phyloP scores from a whole-genome alignment of 1,139 yeast species.

The Blastobotrys aristatus region DNA sequence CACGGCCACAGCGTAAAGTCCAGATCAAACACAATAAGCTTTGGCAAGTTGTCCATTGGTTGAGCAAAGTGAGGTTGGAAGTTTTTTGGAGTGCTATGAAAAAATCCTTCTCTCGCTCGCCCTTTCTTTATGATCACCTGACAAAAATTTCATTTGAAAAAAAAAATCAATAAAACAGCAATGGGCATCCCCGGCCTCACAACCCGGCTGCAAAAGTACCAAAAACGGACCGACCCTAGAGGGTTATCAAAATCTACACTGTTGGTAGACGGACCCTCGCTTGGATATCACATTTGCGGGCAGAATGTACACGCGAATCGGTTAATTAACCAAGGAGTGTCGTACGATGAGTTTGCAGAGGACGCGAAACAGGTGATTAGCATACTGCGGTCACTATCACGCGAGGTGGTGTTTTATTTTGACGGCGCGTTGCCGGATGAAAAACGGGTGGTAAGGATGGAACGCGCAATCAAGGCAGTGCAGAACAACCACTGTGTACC shows the following conservation, averaged over 20 bases:
- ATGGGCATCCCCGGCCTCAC: conserved; percentile 16
- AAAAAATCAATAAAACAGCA: too few species aligned
- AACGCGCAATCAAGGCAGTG: not conserved
- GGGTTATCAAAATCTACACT: conserved; percentile 7
- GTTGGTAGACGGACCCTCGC: conserved; percentile 18
- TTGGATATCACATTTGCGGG: conserved; percentile 15
- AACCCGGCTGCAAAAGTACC: not conserved
- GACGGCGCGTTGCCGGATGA: conserved; percentile 15
- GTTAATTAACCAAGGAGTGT: not conserved
- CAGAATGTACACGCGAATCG: conserved; percentile 1
- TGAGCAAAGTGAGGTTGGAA: not conserved
- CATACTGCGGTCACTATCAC: not conserved
- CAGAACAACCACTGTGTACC: not conserved
- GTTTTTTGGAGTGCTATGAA: too few species aligned
- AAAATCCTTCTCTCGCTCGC: not conserved
- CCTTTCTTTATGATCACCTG: not conserved
- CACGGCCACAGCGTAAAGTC: conserved; percentile 74
- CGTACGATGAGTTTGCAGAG: not conserved
- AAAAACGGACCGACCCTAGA: not conserved
- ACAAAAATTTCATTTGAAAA: not conserved
- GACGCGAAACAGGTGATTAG: not conserved
- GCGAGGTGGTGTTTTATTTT: conserved; percentile 5
- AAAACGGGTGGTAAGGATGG: conserved; percentile 1
- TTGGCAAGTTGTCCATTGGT: not conserved
- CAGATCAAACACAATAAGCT: conserved; percentile 63